Evolutionary conservation across 192 early-diverging fungal genomes (phyloP), one percentile per base, ranked within the genome.

Genomic region (Coemansia sp.): DNA sequence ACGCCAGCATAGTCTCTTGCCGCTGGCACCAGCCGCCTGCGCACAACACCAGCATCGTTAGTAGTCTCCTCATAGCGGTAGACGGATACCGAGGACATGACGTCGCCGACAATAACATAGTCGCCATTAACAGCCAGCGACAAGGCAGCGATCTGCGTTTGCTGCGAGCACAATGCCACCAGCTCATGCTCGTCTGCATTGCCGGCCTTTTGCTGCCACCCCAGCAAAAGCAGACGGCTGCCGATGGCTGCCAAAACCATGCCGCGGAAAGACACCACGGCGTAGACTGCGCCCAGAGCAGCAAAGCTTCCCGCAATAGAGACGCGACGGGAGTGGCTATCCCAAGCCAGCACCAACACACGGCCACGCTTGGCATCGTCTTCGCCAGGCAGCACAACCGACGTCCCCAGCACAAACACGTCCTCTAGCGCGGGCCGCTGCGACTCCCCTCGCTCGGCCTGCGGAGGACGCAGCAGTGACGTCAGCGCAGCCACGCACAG

Each of bases 371-470:
- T 67, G 6, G 90, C 88, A 6, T 95, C 88, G 44, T 90, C 88
- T 52, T 91, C 84, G 31, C 69, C 83, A 10, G 87, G 86, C 57
- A 74, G 40, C 20, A 86, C 76, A 36, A 88, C 76, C 22, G 90
- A 87, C 10, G 95, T 96, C n/a, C 95, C 95, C 44, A 93, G 80
- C 31, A 91, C 87, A 74, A 90, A 86, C 70, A 85, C 94, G 24
- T 73, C 75, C n/a, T 72, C 62, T 31, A 77, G 10, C 46, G 82
- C 70, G 18, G 51, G 42, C 49, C 6, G 9, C 16, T 20, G 63
- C 66, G 44, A 44, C n/a, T 55, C 31, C 57, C 44, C 15, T 24
- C 44, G 29, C 4, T 47, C 2, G 38, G 24, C 29, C 34, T 15
- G 22, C 15, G 43, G 12, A 38, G 59, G 72, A 29, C 70, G 68